Evolutionary conservation across 2,329 filamentous ascomycete genomes (phyloP).

Genomic region (Arthroderma sp.): DNA sequence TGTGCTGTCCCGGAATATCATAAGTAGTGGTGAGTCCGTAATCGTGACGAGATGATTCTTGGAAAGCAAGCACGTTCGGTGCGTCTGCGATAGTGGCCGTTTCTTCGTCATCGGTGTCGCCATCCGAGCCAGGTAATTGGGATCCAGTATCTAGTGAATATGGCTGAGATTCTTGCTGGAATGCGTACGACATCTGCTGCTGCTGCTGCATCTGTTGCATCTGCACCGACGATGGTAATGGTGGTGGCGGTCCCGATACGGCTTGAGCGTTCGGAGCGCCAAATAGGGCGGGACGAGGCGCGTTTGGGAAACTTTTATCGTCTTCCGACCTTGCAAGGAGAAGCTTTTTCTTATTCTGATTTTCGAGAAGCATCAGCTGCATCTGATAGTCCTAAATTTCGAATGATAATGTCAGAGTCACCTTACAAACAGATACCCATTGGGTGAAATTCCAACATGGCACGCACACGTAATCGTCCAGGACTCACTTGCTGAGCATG

Average conservation of each 20-base stretch:
- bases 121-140: not conserved
- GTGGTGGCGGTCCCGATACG: not conserved
- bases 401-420: too few relatives aligned
- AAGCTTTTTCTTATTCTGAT: conserved; percentile 1
- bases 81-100: conserved; percentile 5
- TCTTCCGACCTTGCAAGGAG: too few relatives aligned
- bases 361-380: not conserved
- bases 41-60: conserved; percentile 27
- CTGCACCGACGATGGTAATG: not conserved
- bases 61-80: conserved; percentile 16
- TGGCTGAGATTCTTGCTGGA: not conserved
- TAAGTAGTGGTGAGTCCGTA: conserved; percentile 30
- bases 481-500: too few relatives aligned
- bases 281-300: too few relatives aligned
- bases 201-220: conserved; percentile 4
- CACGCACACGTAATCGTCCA: too few relatives aligned
- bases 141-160: not conserved
- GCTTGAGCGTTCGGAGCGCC: conserved; percentile 1
- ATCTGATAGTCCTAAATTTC: not conserved
- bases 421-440: too few relatives aligned
- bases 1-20: conserved; percentile 27
- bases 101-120: not conserved
- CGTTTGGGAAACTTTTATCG: too few relatives aligned
- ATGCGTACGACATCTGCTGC: not conserved
- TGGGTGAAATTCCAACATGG: too few relatives aligned